These are phyloP conservation scores for Diospyros lotus DNA, from an alignment of 148 eudicot species.

Conservation along the genomic window DNA sequence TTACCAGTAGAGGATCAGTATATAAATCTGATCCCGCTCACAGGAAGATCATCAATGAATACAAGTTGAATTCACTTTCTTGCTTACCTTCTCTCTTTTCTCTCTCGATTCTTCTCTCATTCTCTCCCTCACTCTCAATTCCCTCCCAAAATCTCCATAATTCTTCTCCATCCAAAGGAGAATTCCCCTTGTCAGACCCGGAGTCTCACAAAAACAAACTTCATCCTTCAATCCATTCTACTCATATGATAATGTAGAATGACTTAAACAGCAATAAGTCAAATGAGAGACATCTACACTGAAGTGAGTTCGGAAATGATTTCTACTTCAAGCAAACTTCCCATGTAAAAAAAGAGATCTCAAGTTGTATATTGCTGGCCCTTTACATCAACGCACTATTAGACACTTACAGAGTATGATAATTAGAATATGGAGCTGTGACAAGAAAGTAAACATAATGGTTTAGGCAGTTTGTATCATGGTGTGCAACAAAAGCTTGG, in stretches of 20 bases:
- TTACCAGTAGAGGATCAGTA: no score
- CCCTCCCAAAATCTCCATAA: no score
- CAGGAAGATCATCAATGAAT: no score
- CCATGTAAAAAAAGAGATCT: not conserved
- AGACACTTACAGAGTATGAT: not conserved
- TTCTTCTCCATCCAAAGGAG: no score
- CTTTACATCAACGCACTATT: not conserved
- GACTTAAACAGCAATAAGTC: not conserved
- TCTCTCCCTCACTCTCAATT: no score
- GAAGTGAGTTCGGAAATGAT: constrained; percentile 6
- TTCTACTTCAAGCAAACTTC: not conserved
- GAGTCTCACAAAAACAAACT: not conserved
- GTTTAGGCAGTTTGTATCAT: no score
- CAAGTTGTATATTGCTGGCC: not conserved
- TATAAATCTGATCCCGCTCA: no score
- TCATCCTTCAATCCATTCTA: not conserved
- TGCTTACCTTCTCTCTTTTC: no score
- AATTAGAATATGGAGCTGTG: not conserved
- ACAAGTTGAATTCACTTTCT: no score
- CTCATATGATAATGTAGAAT: not conserved
- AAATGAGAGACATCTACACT: not conserved
- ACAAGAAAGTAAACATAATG: not conserved
- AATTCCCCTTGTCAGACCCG: no score
- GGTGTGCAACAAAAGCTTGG: not conserved
- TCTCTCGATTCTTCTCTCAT: no score